Conservation (phyloP, 2,329 filamentous ascomycete species). For the Incumbomyces delicatus region DNA sequence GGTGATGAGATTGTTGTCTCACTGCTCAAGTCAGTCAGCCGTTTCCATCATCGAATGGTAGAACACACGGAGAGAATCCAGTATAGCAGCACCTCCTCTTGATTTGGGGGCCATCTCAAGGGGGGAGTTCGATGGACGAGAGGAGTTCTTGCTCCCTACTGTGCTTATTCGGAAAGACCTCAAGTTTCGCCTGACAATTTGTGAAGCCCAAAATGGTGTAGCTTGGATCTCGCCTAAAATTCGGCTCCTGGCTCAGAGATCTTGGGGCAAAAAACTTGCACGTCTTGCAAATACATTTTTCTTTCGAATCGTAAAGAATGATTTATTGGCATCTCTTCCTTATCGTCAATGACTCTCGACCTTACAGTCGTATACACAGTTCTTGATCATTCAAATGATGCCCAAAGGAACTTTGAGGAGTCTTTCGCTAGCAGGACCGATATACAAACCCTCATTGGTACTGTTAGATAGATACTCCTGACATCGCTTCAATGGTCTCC, state of each 20-base stretch:
- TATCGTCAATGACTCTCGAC: constrained; percentile 74
- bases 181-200: constrained; percentile 4
- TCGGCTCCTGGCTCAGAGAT: neutral
- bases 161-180: neutral
- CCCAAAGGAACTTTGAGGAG: constrained; percentile 75
- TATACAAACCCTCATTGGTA: constrained; percentile 61
- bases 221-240: neutral
- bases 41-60: neutral
- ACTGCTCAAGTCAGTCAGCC: constrained; percentile 8
- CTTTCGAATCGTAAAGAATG: neutral
- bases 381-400: constrained; percentile 85
- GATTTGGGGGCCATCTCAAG: constrained; percentile 17
- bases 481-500: constrained; percentile 41
- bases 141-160: neutral
- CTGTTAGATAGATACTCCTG: constrained; percentile 95
- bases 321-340: constrained; percentile 49
- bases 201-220: neutral
- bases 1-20: constrained; percentile 12
- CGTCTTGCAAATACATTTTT: neutral
- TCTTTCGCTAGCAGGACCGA: constrained; percentile 98
- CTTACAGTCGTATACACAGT: constrained; percentile 52
- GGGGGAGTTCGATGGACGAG: neutral
- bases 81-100: constrained; percentile 15
- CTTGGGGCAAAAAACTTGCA: too few species aligned
- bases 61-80: constrained; percentile 12